Base-by-base conservation (phyloP, 768 basidiomycete genomes). In the Boletus tylopilopsis region DNA sequence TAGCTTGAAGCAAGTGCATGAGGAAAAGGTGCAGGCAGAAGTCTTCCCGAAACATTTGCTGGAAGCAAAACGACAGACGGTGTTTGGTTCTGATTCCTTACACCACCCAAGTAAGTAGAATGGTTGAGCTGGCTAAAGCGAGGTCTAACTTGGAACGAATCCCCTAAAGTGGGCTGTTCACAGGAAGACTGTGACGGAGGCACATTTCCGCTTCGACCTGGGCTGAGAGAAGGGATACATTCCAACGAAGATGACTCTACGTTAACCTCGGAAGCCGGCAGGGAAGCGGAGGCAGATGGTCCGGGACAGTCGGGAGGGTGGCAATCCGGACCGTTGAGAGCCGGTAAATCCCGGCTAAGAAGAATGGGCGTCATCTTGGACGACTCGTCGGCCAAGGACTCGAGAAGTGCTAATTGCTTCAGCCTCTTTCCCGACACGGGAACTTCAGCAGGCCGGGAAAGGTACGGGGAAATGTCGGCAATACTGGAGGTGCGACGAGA, bases 321-420 rank as follows among this genome's bases (percentile, higher is more conserved):
- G 21, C 11, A 35, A 41, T 58, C 57, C 6, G 33, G 43, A 33
- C 41, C 24, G 3, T 44, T 36, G 38, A 34, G 29, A 7, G 50
- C 42, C 19, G 68, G 55, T 19, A 68, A 53, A 24, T 70, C 62
- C 29, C 55, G 56, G 41, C 35, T 59, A 42, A 55, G 56, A 49
- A 68, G 63, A 49, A 61, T 69, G 50, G 79, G 74, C 22, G 79
- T 75, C 74, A 83, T 76, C 51, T 77, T 75, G 6, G 82, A 83
- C 5, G 88, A 87, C 63, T 90, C 87, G 58, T 84, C 80, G 0
- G 82, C 85, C 30, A 89, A 81, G 13, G 79, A 73, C 62, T 90
- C 86, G 11, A 88, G 70, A 51, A 90, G 71, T 2, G 86, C 86
- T 22, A 85, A 72, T 56, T 84, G 88, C 64, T 81, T 81, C 65